phyloP scores from a whole-genome alignment of 2,329 filamentous ascomycete species.

The Elsinoe batatas region DNA sequence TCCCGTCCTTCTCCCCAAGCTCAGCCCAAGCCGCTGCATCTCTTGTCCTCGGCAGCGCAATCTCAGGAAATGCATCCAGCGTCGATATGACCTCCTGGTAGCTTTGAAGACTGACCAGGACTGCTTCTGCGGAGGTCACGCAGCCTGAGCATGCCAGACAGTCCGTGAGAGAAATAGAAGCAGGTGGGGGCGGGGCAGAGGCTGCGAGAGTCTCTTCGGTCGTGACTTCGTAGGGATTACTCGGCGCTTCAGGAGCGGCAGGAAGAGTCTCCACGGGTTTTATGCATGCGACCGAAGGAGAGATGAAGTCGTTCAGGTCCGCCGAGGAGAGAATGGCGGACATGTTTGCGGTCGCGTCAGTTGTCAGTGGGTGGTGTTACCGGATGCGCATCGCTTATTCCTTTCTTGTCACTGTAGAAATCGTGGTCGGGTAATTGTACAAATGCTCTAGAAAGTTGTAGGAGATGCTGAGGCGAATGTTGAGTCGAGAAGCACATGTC shows the following conservation, averaged over 20 bases:
- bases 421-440: background rate
- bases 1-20: constrained; percentile 39
- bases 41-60: constrained; percentile 27
- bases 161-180: constrained; percentile 91
- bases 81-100: constrained; percentile 81
- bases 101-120: constrained; percentile 90
- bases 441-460: background rate
- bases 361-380: background rate
- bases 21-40: background rate
- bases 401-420: background rate
- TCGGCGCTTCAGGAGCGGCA: constrained; percentile 37
- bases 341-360: constrained; percentile 45
- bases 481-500: constrained; percentile 5
- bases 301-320: constrained; percentile 98
- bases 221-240: constrained; percentile 72
- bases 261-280: constrained; percentile 93
- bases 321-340: constrained; percentile 94
- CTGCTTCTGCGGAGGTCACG: constrained; percentile 92
- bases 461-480: background rate
- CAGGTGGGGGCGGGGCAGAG: constrained; percentile 57
- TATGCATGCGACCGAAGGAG: constrained; percentile 92
- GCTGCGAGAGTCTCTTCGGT: constrained; percentile 67
- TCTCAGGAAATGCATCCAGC: constrained; percentile 53
- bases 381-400: background rate
- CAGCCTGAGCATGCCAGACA: constrained; percentile 96